Conservation (phyloP, 2,329 filamentous ascomycete species). For the Fusarium albidum region DNA sequence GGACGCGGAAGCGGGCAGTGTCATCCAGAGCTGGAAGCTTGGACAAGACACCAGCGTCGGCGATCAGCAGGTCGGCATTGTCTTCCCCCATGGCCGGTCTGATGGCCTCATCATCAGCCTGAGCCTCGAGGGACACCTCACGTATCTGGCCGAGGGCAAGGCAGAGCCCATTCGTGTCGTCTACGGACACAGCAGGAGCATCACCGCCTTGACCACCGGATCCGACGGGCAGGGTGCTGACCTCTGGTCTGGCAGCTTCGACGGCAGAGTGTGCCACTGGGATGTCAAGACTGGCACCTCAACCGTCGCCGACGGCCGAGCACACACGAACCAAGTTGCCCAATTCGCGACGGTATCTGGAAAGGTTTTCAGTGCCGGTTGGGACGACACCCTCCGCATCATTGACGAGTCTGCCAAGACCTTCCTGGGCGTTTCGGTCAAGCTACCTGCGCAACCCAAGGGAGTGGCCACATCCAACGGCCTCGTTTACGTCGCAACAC, state of each 20-base stretch:
- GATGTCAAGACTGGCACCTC: constrained; percentile 75
- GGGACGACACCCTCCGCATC: constrained; percentile 90
- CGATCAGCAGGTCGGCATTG: constrained; percentile 94
- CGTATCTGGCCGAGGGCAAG: constrained; percentile 81
- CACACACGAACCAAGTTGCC: constrained; percentile 86
- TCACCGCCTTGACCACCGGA: constrained; percentile 72
- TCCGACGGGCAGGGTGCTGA: constrained; percentile 66
- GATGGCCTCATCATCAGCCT: constrained; percentile 92
- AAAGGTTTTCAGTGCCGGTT: constrained; percentile 85
- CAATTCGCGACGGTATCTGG: constrained; percentile 72
- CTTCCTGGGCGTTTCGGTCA: constrained; percentile 73
- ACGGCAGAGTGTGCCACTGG: constrained; percentile 88
- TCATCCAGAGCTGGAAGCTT: constrained; percentile 83
- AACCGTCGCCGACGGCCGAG: constrained; percentile 77
- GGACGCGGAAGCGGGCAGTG: constrained; percentile 83
- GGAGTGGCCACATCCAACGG: constrained; percentile 67
- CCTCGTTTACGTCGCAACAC: constrained; percentile 65
- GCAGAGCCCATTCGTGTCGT: constrained; percentile 75
- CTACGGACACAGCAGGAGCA: constrained; percentile 89
- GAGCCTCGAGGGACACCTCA: constrained; percentile 87
- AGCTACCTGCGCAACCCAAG: constrained; percentile 83
- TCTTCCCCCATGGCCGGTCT: constrained; percentile 82
- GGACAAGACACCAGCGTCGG: constrained; percentile 79
- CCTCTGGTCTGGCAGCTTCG: constrained; percentile 90
- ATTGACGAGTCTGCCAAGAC: constrained; percentile 78